Percentiles rank a stretch among this genome's conserved stretches.
These are phyloP conservation scores for Pterulicium gracile DNA, from an alignment of 1,284 basidiomycete species.

Conservation along the genomic window DNA sequence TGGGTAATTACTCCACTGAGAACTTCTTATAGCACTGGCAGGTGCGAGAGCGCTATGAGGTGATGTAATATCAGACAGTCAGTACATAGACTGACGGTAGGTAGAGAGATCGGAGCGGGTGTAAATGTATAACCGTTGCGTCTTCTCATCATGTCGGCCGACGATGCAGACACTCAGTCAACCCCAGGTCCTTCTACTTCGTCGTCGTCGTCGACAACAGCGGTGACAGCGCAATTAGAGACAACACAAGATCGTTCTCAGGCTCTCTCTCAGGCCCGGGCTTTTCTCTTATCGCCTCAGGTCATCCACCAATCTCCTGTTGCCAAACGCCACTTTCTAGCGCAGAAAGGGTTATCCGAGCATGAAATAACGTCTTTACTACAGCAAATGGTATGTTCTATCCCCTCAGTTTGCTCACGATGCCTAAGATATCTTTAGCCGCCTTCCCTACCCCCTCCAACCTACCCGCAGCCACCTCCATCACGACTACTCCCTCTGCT, in stretches of 20 bases:
- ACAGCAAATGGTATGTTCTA: background rate
- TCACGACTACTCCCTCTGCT: slow-evolving; percentile 28
- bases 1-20: too few species aligned
- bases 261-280: background rate
- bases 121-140: too few species aligned
- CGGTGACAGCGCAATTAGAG: background rate
- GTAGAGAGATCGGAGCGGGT: too few species aligned
- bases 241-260: background rate
- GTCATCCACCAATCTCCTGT: background rate
- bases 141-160: too few species aligned
- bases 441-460: slow-evolving; percentile 28
- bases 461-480: slow-evolving; percentile 31
- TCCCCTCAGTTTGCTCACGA: background rate
- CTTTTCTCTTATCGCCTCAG: background rate
- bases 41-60: too few species aligned
- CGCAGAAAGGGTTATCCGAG: background rate
- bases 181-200: too few species aligned
- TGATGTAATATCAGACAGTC: too few species aligned
- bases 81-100: too few species aligned
- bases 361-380: background rate
- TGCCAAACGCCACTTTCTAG: background rate
- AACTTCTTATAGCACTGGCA: too few species aligned
- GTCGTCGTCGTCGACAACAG: background rate
- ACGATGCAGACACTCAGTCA: background rate
- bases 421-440: slow-evolving; percentile 14